A percentile compares a stretch with the other conserved stretches of the same genome.
phyloP scores from a whole-genome alignment of 2,329 filamentous ascomycete species.

The Neurospora sp. region DNA sequence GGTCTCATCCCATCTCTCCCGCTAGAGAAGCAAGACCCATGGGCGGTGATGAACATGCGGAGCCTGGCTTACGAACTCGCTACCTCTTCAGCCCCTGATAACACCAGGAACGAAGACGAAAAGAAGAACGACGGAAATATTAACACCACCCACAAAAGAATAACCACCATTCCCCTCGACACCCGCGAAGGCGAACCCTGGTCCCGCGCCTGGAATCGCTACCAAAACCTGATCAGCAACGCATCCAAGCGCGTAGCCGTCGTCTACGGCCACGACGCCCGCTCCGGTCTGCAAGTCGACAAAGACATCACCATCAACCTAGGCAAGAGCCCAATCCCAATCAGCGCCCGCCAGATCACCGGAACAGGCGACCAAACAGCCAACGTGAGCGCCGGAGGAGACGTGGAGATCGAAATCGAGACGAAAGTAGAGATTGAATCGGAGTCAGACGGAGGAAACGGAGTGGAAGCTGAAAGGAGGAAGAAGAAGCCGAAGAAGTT shows the following conservation, averaged over 20 bases:
- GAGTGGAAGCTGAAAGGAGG: background rate
- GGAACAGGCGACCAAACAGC: background rate
- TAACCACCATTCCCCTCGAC: constrained; percentile 27
- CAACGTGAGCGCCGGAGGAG: background rate
- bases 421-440: background rate
- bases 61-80: constrained; percentile 49
- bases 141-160: constrained; percentile 4
- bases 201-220: constrained; percentile 52
- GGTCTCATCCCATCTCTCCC: constrained; percentile 70
- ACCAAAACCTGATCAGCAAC: constrained; percentile 27
- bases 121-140: constrained; percentile 5
- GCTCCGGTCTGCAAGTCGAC: constrained; percentile 48
- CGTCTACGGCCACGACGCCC: constrained; percentile 81
- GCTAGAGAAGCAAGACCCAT: constrained; percentile 62
- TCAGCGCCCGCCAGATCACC: constrained; percentile 2
- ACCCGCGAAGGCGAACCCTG: constrained; percentile 50
- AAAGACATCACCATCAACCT: constrained; percentile 3
- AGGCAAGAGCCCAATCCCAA: background rate
- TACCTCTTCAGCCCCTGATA: constrained; percentile 40
- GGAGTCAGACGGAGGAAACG: background rate
- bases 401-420: constrained; percentile 16
- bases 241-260: constrained; percentile 47
- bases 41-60: constrained; percentile 87
- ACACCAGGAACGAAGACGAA: constrained; percentile 7
- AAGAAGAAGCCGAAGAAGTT: constrained; percentile 24